A percentile compares a stretch with the other conserved stretches of the same genome.
These are phyloP conservation scores for Grigorovia jiainica DNA, from an alignment of 805 yeast species.

Conservation along the genomic window DNA sequence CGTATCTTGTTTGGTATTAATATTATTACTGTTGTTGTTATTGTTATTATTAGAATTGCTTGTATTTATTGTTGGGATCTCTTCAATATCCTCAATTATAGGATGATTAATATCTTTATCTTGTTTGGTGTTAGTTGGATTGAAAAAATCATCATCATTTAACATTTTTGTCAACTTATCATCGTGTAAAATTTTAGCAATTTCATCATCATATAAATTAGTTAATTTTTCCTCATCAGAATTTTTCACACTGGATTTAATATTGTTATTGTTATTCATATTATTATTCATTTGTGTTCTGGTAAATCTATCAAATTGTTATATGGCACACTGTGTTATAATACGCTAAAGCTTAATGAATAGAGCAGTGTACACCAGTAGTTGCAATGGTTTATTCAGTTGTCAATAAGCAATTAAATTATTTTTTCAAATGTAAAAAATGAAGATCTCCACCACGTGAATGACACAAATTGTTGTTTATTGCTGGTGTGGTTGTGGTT, in stretches of 20 bases:
- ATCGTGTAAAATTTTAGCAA: slow-evolving; percentile 16
- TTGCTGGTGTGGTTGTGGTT: no score
- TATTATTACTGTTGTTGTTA: neutral
- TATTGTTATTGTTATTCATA: neutral
- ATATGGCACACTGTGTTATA: no score
- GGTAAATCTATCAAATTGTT: no score
- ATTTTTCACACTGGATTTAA: neutral
- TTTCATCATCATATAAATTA: slow-evolving; percentile 19
- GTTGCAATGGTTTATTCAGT: no score
- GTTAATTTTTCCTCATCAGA: slow-evolving; percentile 34
- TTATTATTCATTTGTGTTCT: no score
- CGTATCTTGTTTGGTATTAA: neutral
- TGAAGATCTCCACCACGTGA: no score
- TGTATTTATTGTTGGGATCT: neutral
- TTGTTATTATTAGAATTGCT: neutral
- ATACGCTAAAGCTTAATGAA: no score
- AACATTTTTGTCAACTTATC: neutral
- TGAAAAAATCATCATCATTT: neutral
- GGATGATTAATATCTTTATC: neutral
- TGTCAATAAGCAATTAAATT: no score
- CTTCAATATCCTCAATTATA: neutral
- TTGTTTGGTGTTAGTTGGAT: neutral
- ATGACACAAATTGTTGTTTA: no score
- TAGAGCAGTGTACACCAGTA: no score
- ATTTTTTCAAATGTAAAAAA: no score